A percentile compares a stretch with the other conserved stretches of the same genome.
Evolutionary conservation across 2,329 filamentous ascomycete genomes (phyloP).

Genomic region (Nemania bipapillata): DNA sequence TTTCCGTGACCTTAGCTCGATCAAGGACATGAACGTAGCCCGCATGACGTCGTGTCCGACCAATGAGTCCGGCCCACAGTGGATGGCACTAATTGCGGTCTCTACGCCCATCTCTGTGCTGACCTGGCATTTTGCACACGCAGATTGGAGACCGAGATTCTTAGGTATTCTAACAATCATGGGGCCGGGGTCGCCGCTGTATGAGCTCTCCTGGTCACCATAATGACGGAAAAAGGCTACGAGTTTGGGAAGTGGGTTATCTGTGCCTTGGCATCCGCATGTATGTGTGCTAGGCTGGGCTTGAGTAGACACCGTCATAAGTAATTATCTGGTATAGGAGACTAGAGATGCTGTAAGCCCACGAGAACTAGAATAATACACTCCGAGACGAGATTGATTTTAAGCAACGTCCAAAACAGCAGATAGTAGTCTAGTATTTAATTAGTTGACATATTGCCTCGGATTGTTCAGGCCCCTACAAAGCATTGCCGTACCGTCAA

Average conservation of each 20-base stretch:
- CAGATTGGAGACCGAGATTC: neutral
- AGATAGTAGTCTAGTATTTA: no score
- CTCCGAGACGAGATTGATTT: no score
- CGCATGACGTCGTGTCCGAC: conserved; percentile 6
- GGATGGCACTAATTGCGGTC: conserved; percentile 14
- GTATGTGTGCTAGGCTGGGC: neutral
- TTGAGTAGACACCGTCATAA: neutral
- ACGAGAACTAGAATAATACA: no score
- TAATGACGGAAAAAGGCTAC: conserved; percentile 10
- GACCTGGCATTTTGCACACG: conserved; percentile 21
- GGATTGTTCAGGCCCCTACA: no score
- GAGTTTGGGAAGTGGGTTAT: conserved; percentile 20
- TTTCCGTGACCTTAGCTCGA: conserved; percentile 1
- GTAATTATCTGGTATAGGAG: neutral
- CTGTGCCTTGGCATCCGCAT: conserved; percentile 19
- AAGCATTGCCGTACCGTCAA: no score
- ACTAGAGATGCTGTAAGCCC: no score
- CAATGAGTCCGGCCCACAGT: conserved; percentile 12
- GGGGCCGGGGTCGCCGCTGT: neutral
- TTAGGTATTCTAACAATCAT: neutral
- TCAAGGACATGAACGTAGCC: conserved; percentile 4
- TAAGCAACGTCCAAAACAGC: no score
- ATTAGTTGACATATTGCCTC: no score
- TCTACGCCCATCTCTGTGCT: conserved; percentile 19
- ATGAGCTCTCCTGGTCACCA: neutral